Percentiles rank a stretch among this genome's conserved stretches.
phyloP scores from a whole-genome alignment of 495 filamentous ascomycete genomes.

The Tuber microsphaerosporum region DNA sequence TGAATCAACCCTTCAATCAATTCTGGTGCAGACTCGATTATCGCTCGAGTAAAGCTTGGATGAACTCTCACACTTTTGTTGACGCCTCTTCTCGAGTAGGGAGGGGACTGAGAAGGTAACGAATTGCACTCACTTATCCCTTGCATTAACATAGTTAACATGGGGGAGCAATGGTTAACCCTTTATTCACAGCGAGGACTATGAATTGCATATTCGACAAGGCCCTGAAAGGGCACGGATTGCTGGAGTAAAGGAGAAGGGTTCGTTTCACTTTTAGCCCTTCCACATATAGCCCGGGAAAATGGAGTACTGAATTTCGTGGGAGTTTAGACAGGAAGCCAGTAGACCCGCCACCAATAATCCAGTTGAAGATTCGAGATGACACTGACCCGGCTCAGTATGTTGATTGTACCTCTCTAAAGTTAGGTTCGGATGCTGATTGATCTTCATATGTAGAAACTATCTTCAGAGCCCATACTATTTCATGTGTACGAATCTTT shows the following conservation, averaged over 20 bases:
- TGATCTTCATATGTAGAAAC: constrained; percentile 48
- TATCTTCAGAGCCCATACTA: constrained; percentile 70
- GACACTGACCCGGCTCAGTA: constrained; percentile 67
- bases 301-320: constrained; percentile 20
- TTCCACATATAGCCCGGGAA: background rate
- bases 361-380: constrained; percentile 69
- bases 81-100: constrained; percentile 42
- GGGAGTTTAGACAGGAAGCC: constrained; percentile 71
- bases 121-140: constrained; percentile 12
- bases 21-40: constrained; percentile 29
- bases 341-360: constrained; percentile 87
- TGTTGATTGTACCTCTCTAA: constrained; percentile 38
- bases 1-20: constrained; percentile 14
- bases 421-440: constrained; percentile 30
- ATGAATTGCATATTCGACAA: constrained; percentile 60
- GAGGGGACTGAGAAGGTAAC: constrained; percentile 39
- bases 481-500: constrained; percentile 69
- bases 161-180: constrained; percentile 13
- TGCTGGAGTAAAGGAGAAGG: constrained; percentile 67
- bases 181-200: constrained; percentile 45
- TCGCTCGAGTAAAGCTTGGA: constrained; percentile 37
- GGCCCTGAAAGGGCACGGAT: constrained; percentile 61
- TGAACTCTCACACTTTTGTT: constrained; percentile 43
- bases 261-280: constrained; percentile 42
- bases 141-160: background rate